Evolutionary conservation across 2,329 filamentous ascomycete genomes (phyloP), one percentile per base, ranked within the genome.

Genomic region (Fusarium bulbicola): DNA sequence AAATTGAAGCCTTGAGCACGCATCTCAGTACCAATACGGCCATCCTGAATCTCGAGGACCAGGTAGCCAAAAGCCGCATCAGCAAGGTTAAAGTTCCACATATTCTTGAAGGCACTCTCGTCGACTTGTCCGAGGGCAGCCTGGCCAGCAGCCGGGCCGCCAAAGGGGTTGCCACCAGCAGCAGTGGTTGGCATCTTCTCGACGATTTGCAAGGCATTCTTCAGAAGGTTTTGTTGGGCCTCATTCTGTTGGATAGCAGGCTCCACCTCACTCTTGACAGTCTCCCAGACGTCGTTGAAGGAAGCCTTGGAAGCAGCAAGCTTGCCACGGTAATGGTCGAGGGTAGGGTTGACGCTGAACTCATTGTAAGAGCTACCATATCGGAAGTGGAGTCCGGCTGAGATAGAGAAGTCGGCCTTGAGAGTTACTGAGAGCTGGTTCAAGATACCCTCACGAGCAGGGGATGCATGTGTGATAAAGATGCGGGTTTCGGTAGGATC

Each of bases 321-420:
- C 88, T 99, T 99, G 80, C 96, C 97, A 67, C 97, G 94, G 84
- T 99, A 99, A 84, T 99, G 96, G 79, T 99, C 96, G 62, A 99
- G 87, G 1, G 95, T 98, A 6, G 96, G 97, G 82, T 99, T 99
- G 80, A 99, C 96, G 74, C 95, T 98, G 85, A 99, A 99, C 82
- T 99, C 97, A 84, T 99, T 99, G 88, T 99, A 99, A 2, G 97
- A 99, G 83, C 95, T 98, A 74, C 97, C 96, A 77, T 99, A 99
- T 74, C 96, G 90, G 91, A 99, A 99, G 84, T 99, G 96, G 34
- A 99, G 91, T 78, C 96, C 96, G 56, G 96, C 96, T 16, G 96
- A 99, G 79, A 99, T 92, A 30, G 96, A 99, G 84, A 99, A 99
- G 81, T 99, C 96, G 39, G 96, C 95, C 85, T 99, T 99, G 59